Evolutionary conservation across 1,284 basidiomycete species (phyloP), one percentile per base, ranked within the genome.

Genomic region (Trichosporon sp.): DNA sequence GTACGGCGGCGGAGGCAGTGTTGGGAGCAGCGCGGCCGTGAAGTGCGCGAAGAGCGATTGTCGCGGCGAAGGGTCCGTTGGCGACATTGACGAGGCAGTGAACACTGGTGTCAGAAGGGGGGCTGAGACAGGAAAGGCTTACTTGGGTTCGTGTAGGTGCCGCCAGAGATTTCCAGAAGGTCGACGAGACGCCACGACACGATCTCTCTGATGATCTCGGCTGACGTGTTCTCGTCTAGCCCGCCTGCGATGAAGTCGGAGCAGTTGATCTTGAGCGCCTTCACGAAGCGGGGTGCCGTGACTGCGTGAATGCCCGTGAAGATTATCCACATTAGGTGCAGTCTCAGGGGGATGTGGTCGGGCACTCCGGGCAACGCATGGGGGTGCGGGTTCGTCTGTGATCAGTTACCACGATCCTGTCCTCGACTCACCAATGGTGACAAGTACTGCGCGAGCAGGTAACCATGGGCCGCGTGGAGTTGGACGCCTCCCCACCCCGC

Each of bases 401-500:
- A 21, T 43, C 31, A 68, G 71, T 43, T 16, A 19, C 26, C 26
- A 12, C 31, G 11, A 14, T 16, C 19, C 32, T 7, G 26, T 12
- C 35, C 1, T 2, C 26, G 10, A 71, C 84, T 65, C 75, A 92
- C 92, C 85, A 91, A 90, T 1, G 89, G 88, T 2, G 90, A 93
- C 51, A 98, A 86, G 80, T 96, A 96, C 75, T 93, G 90, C 0
- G 93, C 88, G 16, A 98, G 85, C 19, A 97, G 87, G 81, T 97
- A 95, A 31, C 94, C 94, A 84, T 97, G 95, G 1, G 92, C 91
- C 38, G 88, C 91, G 83, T 98, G 96, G 21, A 98, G 75, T 79
- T 98, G 90, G 11, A 97, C 85, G 0, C 96, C 96, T 76, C 97
- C 93, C 80, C 96, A 97, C 0, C 93, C 93, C 32, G 91, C 86